A percentile compares a stretch with the other conserved stretches of the same genome.
Conservation (phyloP, 164 flowering plant species). For the Berberis vulgaris region DNA sequence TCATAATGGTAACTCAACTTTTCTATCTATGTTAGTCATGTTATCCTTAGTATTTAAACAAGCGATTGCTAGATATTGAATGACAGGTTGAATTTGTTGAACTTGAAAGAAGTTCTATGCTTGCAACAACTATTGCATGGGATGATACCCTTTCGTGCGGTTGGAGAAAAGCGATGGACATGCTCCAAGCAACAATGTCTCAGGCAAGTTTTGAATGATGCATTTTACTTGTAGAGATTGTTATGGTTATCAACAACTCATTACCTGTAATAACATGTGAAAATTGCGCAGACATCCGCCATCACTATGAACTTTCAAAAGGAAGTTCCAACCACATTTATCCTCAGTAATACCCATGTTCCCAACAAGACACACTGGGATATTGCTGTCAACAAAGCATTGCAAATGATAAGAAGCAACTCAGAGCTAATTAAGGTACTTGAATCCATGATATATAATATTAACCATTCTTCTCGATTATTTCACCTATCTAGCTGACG, state of each 20-base stretch:
- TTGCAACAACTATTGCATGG: slow-evolving; percentile 85
- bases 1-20: not conserved
- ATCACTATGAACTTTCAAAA: slow-evolving; percentile 22
- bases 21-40: not conserved
- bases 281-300: slow-evolving; percentile 47
- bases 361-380: slow-evolving; percentile 63
- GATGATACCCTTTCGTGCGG: slow-evolving; percentile 55
- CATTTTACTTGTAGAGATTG: too few relatives aligned
- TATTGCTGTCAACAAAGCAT: slow-evolving; percentile 54
- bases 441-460: not conserved
- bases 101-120: slow-evolving; percentile 75
- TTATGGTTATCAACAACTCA: too few relatives aligned
- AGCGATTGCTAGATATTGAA: slow-evolving; percentile 19
- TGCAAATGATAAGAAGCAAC: slow-evolving; percentile 48
- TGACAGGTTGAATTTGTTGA: slow-evolving; percentile 93
- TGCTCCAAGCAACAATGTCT: slow-evolving; percentile 42
- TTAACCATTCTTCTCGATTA: not conserved
- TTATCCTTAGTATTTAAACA: slow-evolving; percentile 7
- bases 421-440: slow-evolving; percentile 68
- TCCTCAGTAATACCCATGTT: slow-evolving; percentile 44
- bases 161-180: slow-evolving; percentile 47
- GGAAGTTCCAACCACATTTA: slow-evolving; percentile 30
- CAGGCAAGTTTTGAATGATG: slow-evolving; percentile 33
- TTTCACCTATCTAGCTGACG: too few relatives aligned
- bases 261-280: not conserved